Evolutionary conservation across 257 asterid species (phyloP).

Genomic region (Solanum rostratum): DNA sequence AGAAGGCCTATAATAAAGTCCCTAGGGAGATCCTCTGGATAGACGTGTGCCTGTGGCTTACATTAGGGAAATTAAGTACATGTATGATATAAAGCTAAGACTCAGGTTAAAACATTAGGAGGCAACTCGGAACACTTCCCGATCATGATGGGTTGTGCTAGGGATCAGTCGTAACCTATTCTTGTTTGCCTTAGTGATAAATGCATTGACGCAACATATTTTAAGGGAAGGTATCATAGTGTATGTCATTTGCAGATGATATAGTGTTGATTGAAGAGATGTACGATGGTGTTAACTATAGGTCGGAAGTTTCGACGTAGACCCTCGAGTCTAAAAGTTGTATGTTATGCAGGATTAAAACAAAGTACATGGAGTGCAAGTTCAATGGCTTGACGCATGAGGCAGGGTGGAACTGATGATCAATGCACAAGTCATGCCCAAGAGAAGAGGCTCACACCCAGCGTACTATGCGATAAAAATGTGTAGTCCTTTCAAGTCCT

Average conservation of each 20-base stretch:
- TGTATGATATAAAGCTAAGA: background rate
- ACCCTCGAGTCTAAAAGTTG: background rate
- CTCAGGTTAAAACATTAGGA: background rate
- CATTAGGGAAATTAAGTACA: background rate
- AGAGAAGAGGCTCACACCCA: background rate
- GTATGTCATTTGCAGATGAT: background rate
- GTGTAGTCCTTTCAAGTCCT: no score
- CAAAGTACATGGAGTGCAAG: no score
- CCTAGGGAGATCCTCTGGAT: background rate
- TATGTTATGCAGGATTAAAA: no score
- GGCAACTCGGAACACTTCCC: background rate
- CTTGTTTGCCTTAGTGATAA: background rate
- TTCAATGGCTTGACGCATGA: no score
- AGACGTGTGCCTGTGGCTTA: background rate
- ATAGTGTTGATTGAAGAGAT: background rate
- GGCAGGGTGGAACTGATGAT: no score
- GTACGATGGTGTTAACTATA: background rate
- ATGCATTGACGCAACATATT: background rate
- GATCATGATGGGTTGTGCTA: background rate
- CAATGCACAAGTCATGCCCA: background rate
- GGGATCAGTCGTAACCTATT: background rate
- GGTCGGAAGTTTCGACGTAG: background rate
- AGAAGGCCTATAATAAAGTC: background rate
- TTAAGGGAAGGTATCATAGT: background rate
- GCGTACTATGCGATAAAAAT: background rate